phyloP scores from a whole-genome alignment of 176 grass and related monocot species.

The Juncus inflexus region DNA sequence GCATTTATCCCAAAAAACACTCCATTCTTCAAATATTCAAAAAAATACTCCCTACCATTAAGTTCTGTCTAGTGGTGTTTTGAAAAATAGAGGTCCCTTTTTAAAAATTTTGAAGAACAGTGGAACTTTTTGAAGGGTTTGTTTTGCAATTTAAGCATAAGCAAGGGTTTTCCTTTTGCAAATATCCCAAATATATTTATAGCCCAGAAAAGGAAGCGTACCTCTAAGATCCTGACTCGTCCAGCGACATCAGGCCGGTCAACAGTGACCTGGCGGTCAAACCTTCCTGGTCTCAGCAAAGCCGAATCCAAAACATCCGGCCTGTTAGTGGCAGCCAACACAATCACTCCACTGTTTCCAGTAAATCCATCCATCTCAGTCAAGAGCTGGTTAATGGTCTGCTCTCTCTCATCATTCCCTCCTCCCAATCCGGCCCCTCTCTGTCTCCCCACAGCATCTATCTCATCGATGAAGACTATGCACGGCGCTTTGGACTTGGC shows the following conservation, averaged over 20 bases:
- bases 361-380: constrained; percentile 98
- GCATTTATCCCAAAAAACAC: too few species aligned
- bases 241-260: constrained; percentile 91
- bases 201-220: not conserved
- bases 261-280: constrained; percentile 91
- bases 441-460: constrained; percentile 89
- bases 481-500: constrained; percentile 94
- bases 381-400: constrained; percentile 96
- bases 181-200: not conserved
- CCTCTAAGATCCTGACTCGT: constrained; percentile 82
- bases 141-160: not conserved
- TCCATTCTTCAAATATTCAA: too few species aligned
- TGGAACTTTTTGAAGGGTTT: too few species aligned
- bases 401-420: constrained; percentile 94
- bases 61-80: too few species aligned
- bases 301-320: constrained; percentile 73
- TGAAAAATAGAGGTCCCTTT: too few species aligned
- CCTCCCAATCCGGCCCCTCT: constrained; percentile 85
- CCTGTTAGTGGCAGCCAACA: constrained; percentile 82
- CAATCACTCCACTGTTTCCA: constrained; percentile 91
- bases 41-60: too few species aligned
- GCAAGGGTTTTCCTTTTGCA: not conserved
- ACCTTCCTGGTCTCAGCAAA: constrained; percentile 68
- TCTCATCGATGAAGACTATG: constrained; percentile 98
- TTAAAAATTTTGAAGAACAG: too few species aligned